Base-by-base conservation (phyloP, 768 basidiomycete genomes). In the Tremella yokohamensis region DNA sequence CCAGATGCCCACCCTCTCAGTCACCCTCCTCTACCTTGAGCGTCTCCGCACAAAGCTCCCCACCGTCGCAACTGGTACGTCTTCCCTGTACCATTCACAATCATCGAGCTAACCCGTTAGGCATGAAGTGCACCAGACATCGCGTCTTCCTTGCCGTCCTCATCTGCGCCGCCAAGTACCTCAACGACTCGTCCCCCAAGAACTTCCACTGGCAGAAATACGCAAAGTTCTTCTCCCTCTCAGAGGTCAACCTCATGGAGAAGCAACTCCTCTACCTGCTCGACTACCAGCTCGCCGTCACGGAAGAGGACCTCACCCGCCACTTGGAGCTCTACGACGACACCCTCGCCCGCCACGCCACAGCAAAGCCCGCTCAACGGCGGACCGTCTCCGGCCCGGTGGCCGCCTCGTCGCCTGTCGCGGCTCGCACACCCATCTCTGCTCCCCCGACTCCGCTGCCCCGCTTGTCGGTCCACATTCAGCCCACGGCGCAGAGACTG, bases 261-360 rank as follows among this genome's bases (percentile, higher is more conserved):
- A 88, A 86, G 79, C 91, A 99, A 78, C 84, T 99, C 25, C 84
- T 99, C 54, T 87, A 83, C 76, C 81, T 98, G 58, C 85, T 99
- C 67, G 89, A 94, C 79, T 78, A 88, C 75, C 87, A 97, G 76
- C 84, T 99, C 56, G 85, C 89, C 49, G 90, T 97, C 75, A 82
- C 84, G 65, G 94, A 99, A 78, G 78, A 79, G 24, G 91, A 96
- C 68, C 86, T 87, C 8, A 75, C 82, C 62, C 63, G 63, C 42
- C 78, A 80, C 56, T 82, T 87, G 67, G 72, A 71, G 25, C 79
- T 81, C 11, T 92, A 96, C 78, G 68, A 67, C 68, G 67, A 61
- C 51, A 54, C 62, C 50, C 34, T 49, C 39, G 39, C 40, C 13
- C 29, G 29, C 29, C 29, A 34, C 29, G n/a, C 42, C 37, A 8